These are phyloP conservation scores for Metschnikowia baotianmanensis DNA, from an alignment of 805 yeast species.

Conservation along the genomic window DNA sequence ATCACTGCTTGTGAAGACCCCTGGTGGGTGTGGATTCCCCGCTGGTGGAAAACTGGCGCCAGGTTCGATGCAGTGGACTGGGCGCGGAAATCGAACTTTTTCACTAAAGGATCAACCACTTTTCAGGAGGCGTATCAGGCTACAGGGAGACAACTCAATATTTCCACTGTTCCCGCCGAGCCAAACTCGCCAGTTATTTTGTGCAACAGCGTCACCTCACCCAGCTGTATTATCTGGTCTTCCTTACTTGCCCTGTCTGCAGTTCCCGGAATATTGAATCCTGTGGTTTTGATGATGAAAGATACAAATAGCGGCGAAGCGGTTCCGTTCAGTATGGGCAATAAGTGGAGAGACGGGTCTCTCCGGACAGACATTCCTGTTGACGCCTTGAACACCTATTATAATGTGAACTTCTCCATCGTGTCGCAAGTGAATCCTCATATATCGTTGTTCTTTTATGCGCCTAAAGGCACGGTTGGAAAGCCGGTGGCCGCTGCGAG, in stretches of 20 bases:
- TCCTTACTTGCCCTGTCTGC: constrained; percentile 75
- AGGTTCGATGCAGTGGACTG: constrained; percentile 71
- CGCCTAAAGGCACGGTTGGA: constrained; percentile 80
- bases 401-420: constrained; percentile 70
- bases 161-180: constrained; percentile 79
- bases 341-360: constrained; percentile 77
- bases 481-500: constrained; percentile 62
- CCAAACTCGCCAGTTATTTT: constrained; percentile 78
- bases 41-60: constrained; percentile 77
- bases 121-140: constrained; percentile 65
- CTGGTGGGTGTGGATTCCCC: constrained; percentile 54
- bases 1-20: constrained; percentile 71
- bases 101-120: constrained; percentile 70
- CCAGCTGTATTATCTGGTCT: constrained; percentile 81
- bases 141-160: constrained; percentile 69
- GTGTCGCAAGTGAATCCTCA: constrained; percentile 87
- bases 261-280: constrained; percentile 78
- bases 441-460: constrained; percentile 69
- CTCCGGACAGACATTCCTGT: constrained; percentile 77
- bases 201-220: constrained; percentile 74
- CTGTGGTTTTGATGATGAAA: constrained; percentile 77
- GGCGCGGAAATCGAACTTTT: constrained; percentile 68
- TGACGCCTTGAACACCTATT: constrained; percentile 68
- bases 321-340: constrained; percentile 70
- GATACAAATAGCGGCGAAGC: constrained; percentile 36